These are phyloP conservation scores for Murraya koenigii DNA, from an alignment of 345 rosid species.

Conservation along the genomic window DNA sequence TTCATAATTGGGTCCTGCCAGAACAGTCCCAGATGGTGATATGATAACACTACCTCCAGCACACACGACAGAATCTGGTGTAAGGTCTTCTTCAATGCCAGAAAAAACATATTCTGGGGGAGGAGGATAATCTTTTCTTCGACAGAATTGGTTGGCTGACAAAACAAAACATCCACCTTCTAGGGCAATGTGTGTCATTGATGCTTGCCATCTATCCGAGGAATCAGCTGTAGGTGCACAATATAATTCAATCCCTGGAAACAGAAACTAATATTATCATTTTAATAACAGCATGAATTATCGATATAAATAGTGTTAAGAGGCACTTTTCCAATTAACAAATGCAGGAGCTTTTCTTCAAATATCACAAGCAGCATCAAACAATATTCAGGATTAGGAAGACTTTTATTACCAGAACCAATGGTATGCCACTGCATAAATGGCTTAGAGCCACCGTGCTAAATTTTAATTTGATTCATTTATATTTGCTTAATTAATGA, in stretches of 20 bases:
- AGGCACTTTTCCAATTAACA: not conserved
- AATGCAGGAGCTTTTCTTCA: not conserved
- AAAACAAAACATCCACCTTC: slow-evolving; percentile 95
- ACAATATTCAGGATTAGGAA: not conserved
- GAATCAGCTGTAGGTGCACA: slow-evolving; percentile 97
- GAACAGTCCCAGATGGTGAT: slow-evolving; percentile 75
- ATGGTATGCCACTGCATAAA: not conserved
- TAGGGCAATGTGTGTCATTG: slow-evolving; percentile 92
- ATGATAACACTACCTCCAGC: slow-evolving; percentile 91
- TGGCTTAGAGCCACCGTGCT: too few relatives aligned
- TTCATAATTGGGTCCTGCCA: slow-evolving; percentile 90
- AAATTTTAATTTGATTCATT: too few relatives aligned
- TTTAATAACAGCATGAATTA: not conserved
- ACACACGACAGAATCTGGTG: slow-evolving; percentile 78
- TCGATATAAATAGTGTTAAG: not conserved
- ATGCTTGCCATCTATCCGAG: slow-evolving; percentile 76
- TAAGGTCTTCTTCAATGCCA: slow-evolving; percentile 68
- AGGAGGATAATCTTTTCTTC: slow-evolving; percentile 85
- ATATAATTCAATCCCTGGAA: slow-evolving; percentile 77
- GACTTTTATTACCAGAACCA: not conserved
- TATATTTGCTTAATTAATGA: not conserved
- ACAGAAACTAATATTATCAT: not conserved
- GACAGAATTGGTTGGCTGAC: slow-evolving; percentile 88
- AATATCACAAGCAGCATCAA: not conserved
- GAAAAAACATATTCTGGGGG: slow-evolving; percentile 75